phyloP scores from a whole-genome alignment of 2,329 filamentous ascomycete species.

The Aspergillus candidus region DNA sequence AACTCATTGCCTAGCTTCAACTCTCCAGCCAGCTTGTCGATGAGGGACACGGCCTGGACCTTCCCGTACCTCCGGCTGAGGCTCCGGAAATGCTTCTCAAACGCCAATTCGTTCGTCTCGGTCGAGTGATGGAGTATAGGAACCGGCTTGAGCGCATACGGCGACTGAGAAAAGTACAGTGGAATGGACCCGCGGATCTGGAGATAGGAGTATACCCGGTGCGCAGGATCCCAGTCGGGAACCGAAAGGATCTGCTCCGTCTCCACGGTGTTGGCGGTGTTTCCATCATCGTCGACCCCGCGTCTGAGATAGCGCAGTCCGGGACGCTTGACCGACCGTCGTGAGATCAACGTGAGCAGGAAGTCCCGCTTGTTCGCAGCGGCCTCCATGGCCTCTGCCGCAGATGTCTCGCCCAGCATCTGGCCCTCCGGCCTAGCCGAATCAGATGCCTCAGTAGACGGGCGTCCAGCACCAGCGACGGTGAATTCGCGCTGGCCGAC shows the following conservation, averaged over 20 bases:
- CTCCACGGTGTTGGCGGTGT: conserved; percentile 85
- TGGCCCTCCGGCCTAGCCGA: conserved; percentile 19
- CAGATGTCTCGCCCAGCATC: conserved; percentile 40
- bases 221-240: conserved; percentile 55
- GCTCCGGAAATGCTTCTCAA: conserved; percentile 70
- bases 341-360: conserved; percentile 84
- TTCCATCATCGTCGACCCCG: conserved; percentile 83
- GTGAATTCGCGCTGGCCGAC: conserved; percentile 79
- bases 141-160: conserved; percentile 85
- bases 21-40: conserved; percentile 84
- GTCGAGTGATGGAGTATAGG: conserved; percentile 75
- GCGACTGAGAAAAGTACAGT: conserved; percentile 89
- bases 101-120: conserved; percentile 70
- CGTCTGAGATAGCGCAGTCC: conserved; percentile 85
- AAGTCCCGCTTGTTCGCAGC: conserved; percentile 46
- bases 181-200: conserved; percentile 90
- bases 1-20: conserved; percentile 72
- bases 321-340: conserved; percentile 76
- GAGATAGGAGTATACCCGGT: conserved; percentile 71
- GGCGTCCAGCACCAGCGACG: conserved; percentile 46
- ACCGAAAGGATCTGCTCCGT: conserved; percentile 88
- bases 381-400: conserved; percentile 22
- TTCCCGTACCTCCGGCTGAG: conserved; percentile 65
- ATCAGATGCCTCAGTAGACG: conserved; percentile 7
- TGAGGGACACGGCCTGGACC: conserved; percentile 73